phyloP scores from a whole-genome alignment of 441 rosid genomes.

The Adansonia madagascariensis region DNA sequence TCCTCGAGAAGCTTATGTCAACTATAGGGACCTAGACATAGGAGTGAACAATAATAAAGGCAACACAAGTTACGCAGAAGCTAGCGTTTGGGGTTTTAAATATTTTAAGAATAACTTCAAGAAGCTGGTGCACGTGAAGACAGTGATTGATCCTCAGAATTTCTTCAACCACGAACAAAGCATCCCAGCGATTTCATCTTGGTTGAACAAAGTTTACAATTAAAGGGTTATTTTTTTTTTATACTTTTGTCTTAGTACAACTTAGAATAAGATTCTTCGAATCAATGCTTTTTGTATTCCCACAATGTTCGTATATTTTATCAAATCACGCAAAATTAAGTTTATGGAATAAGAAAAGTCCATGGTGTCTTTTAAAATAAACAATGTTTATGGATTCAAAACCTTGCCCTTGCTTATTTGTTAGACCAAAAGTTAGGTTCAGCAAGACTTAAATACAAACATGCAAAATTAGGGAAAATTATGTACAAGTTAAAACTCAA shows the following conservation, averaged over 20 bases:
- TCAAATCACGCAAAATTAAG: too few species aligned
- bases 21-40: constrained; percentile 50
- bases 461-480: background rate
- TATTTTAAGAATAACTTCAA: constrained; percentile 11
- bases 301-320: too few species aligned
- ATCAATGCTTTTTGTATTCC: too few species aligned
- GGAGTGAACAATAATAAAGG: constrained; percentile 26
- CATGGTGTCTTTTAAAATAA: too few species aligned
- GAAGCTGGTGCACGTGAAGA: constrained; percentile 28
- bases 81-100: constrained; percentile 41
- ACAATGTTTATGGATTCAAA: background rate
- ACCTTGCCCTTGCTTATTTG: background rate
- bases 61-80: constrained; percentile 29
- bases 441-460: background rate
- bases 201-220: too few species aligned
- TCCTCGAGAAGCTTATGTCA: constrained; percentile 38
- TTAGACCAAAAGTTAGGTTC: background rate
- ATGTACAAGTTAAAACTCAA: background rate
- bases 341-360: too few species aligned
- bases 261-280: too few species aligned
- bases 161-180: constrained; percentile 41
- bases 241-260: too few species aligned
- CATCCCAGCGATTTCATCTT: too few species aligned
- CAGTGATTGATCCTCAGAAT: constrained; percentile 42
- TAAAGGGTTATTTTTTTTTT: too few species aligned